Evolutionary conservation across 116 monocot genomes (phyloP).

Genomic region (Dioscorea cayenensis): DNA sequence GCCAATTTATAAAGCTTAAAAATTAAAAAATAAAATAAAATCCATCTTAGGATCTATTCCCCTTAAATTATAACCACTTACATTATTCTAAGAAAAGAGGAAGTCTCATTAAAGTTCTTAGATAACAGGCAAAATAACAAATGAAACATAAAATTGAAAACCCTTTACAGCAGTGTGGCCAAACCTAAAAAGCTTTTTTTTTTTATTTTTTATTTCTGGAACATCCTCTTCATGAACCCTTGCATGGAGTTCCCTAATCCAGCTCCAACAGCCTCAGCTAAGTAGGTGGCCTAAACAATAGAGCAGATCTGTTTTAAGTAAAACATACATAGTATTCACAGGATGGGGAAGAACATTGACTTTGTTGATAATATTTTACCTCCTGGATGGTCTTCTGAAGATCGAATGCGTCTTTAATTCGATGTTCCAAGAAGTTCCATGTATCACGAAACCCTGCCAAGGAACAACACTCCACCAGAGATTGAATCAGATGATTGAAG

Average conservation of each 20-base stretch:
- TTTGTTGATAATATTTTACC: slow-evolving; percentile 28
- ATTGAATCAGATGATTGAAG: background rate
- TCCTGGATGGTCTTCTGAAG: slow-evolving; percentile 82
- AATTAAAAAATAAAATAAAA: too few relatives aligned
- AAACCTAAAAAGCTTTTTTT: slow-evolving; percentile 3
- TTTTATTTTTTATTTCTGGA: slow-evolving; percentile 38
- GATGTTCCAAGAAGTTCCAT: slow-evolving; percentile 69
- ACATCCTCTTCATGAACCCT: slow-evolving; percentile 64
- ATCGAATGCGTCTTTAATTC: slow-evolving; percentile 84
- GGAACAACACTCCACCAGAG: background rate
- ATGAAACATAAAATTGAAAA: too few relatives aligned
- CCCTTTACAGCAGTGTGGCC: background rate
- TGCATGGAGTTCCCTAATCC: slow-evolving; percentile 67
- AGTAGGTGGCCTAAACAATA: slow-evolving; percentile 54
- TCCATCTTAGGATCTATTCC: too few relatives aligned
- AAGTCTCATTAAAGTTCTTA: too few relatives aligned
- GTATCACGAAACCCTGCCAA: slow-evolving; percentile 64
- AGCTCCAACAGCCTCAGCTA: slow-evolving; percentile 77
- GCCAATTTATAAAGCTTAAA: too few relatives aligned
- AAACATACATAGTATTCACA: background rate
- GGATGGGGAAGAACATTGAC: background rate
- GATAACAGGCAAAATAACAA: too few relatives aligned
- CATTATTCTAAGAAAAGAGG: too few relatives aligned
- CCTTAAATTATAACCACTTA: too few relatives aligned
- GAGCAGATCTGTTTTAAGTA: background rate